phyloP scores from a whole-genome alignment of 768 basidiomycete genomes.

The Mycena pura region DNA sequence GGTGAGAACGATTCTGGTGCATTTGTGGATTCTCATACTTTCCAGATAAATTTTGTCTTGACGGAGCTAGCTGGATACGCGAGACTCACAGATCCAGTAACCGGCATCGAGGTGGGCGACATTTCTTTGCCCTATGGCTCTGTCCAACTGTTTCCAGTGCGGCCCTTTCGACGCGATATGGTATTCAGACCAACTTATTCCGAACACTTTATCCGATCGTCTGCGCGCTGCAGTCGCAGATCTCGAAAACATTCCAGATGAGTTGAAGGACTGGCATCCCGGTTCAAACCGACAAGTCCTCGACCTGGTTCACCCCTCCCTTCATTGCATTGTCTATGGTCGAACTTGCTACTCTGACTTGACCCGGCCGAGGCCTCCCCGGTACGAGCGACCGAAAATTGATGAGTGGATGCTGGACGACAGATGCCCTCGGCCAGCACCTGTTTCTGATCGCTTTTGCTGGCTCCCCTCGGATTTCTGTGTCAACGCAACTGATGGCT shows the following conservation, averaged over 20 bases:
- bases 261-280: conserved; percentile 53
- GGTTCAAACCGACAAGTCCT: conserved; percentile 47
- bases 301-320: conserved; percentile 54
- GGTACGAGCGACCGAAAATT: not conserved
- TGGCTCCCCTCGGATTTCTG: conserved; percentile 9
- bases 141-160: conserved; percentile 1
- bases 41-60: conserved; percentile 27
- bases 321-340: conserved; percentile 47
- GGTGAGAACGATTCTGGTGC: conserved; percentile 1
- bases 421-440: too few species aligned
- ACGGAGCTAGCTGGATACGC: conserved; percentile 26
- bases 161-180: conserved; percentile 26
- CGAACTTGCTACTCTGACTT: conserved; percentile 23
- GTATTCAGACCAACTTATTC: conserved; percentile 28
- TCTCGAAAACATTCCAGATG: conserved; percentile 44
- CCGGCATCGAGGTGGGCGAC: conserved; percentile 19
- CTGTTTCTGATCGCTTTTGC: not conserved
- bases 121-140: not conserved
- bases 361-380: not conserved
- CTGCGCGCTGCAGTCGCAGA: conserved; percentile 31
- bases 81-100: conserved; percentile 11
- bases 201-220: not conserved
- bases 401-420: too few species aligned
- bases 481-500: not conserved
- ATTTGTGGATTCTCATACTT: not conserved